Evolutionary conservation across 306 rosid species (phyloP).

Genomic region (Mimosa pudica): DNA sequence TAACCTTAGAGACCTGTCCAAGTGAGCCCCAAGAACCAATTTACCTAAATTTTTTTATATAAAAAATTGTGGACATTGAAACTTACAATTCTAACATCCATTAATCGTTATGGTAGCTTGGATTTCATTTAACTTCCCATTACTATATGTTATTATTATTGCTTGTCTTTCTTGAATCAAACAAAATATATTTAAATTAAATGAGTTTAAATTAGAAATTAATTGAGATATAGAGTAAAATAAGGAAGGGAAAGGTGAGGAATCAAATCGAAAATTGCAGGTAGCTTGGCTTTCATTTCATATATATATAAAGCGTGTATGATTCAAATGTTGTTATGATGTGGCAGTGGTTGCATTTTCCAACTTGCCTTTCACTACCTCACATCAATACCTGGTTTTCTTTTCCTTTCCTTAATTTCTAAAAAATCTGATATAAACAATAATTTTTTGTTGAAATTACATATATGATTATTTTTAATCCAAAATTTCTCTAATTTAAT

Average conservation of each 20-base stretch:
- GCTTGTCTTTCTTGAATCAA: not conserved
- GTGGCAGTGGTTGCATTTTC: not conserved
- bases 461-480: too few relatives aligned
- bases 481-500: too few relatives aligned
- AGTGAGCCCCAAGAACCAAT: too few relatives aligned
- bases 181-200: not conserved
- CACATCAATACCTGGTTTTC: not conserved
- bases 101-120: not conserved
- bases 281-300: constrained; percentile 34
- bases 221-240: not conserved
- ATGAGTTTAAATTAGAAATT: not conserved
- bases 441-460: too few relatives aligned
- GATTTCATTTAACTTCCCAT: not conserved
- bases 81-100: not conserved
- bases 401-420: too few relatives aligned
- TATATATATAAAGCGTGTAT: not conserved
- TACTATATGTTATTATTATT: not conserved
- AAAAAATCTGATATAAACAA: too few relatives aligned
- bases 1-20: too few relatives aligned
- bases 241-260: constrained; percentile 38
- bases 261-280: constrained; percentile 47
- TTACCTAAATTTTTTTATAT: not conserved
- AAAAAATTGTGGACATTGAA: not conserved
- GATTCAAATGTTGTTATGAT: constrained; percentile 31
- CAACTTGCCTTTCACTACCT: not conserved